A percentile compares a stretch with the other conserved stretches of the same genome.
phyloP scores from a whole-genome alignment of 106 monocot genomes.

The Ottelia alismoides region DNA sequence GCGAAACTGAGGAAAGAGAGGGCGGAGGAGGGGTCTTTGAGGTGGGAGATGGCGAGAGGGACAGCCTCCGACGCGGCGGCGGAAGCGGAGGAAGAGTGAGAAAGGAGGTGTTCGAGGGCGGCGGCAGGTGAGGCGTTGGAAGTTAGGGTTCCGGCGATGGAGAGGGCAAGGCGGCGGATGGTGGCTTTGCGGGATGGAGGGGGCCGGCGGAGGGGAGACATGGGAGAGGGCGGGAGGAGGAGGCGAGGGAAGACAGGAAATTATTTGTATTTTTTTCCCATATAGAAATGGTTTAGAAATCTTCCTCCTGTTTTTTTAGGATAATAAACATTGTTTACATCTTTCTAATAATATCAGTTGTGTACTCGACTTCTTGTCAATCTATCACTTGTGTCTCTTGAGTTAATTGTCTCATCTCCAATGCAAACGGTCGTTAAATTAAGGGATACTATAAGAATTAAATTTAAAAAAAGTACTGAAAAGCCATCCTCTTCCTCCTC shows the following conservation, averaged over 20 bases:
- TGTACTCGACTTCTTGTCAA: too few relatives aligned
- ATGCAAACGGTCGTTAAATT: too few relatives aligned
- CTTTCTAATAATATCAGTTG: too few relatives aligned
- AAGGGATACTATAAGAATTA: too few relatives aligned
- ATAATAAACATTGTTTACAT: too few relatives aligned
- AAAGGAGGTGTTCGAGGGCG: conserved; percentile 1
- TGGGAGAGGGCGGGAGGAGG: not conserved
- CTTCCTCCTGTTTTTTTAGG: too few relatives aligned
- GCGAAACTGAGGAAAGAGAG: conserved; percentile 47
- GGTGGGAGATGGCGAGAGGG: conserved; percentile 24
- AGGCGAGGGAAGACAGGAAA: not conserved
- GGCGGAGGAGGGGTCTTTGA: conserved; percentile 44
- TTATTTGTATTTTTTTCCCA: too few relatives aligned
- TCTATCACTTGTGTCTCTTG: too few relatives aligned
- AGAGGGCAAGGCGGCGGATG: conserved; percentile 1
- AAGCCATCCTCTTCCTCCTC: too few relatives aligned
- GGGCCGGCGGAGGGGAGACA: not conserved
- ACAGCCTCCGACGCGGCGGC: conserved; percentile 9
- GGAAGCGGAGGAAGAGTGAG: conserved; percentile 11
- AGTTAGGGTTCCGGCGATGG: not conserved
- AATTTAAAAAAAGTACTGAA: too few relatives aligned
- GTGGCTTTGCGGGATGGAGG: not conserved
- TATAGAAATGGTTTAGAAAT: too few relatives aligned
- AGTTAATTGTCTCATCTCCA: too few relatives aligned
- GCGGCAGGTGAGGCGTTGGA: conserved; percentile 4